Conservation (phyloP, 140 eudicot species). For the Erigeron philadelphicus region DNA sequence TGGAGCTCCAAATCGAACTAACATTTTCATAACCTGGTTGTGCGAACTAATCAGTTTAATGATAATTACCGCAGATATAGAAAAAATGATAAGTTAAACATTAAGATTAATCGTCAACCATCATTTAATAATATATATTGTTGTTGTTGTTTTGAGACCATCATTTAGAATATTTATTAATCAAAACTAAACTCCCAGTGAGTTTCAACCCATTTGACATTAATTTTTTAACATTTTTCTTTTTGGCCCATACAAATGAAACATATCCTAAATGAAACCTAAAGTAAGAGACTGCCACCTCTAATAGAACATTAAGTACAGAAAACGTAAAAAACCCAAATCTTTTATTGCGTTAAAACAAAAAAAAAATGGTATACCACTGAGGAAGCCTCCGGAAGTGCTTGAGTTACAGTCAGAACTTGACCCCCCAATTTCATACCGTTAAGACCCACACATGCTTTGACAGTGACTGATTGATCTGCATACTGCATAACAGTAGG, state of each 20-base stretch:
- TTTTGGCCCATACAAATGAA: neutral
- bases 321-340: neutral
- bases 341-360: slow-evolving; percentile 5
- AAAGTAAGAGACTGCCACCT: neutral
- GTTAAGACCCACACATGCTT: slow-evolving; percentile 92
- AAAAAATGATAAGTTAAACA: neutral
- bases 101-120: neutral
- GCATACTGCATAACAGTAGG: slow-evolving; percentile 49
- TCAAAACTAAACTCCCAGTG: neutral
- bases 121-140: neutral
- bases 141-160: too few relatives aligned
- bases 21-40: slow-evolving; percentile 71
- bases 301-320: neutral
- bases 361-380: slow-evolving; percentile 38
- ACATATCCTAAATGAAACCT: neutral
- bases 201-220: neutral
- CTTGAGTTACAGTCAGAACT: slow-evolving; percentile 77
- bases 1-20: slow-evolving; percentile 93
- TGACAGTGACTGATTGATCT: slow-evolving; percentile 71
- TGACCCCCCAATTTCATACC: slow-evolving; percentile 90
- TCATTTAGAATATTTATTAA: too few relatives aligned
- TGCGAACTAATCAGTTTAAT: slow-evolving; percentile 5
- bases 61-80: neutral
- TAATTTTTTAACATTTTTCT: neutral
- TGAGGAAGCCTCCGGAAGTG: slow-evolving; percentile 48